Evolutionary conservation across 2,329 filamentous ascomycete genomes (phyloP), one percentile per base, ranked within the genome.

Genomic region (Aphanocladium album): DNA sequence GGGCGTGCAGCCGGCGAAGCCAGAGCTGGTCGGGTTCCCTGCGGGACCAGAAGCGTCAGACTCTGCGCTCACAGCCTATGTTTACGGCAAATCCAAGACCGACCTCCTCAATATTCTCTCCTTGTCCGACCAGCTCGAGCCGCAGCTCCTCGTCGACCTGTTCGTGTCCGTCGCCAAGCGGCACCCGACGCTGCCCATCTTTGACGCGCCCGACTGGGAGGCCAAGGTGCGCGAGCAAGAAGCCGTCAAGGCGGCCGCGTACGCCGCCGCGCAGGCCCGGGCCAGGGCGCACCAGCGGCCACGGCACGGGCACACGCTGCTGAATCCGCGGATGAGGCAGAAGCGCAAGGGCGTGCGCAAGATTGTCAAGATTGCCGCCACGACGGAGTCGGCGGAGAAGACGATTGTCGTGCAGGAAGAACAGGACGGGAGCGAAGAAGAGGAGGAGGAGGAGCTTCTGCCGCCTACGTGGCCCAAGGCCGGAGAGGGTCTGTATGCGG

Each of bases 121-220:
- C 2, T 72, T 79, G 41, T 76, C 74, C 61, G 75, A 79, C 53
- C 74, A 75, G 60, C 66, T 78, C 16, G 69, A 73, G 25, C 74
- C 76, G 2, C 73, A 76, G 37, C 73, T 79, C 12, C 69, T 79
- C 2, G 70, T 72, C 16, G 74, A 79, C 53, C 62, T 79, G 5
- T 69, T 78, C 27, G 73, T 76, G 9, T 77, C 75, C 2, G 71
- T 78, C n/a, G 74, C 77, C 8, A 76, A 72, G 60, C 74, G 70
- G 51, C 75, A 79, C 45, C 73, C 76, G 0, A 70, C 74, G n/a
- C 68, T 79, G 2, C 76, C 76, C 23, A 73, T 79, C 4, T 79
- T 78, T 60, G 66, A 72, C 61, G 73, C 73, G 0, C 76, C 76
- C 7, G 72, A 77, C 60, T 79, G 77, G 77, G 70, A 73, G 33